Percentiles rank a stretch among this genome's conserved stretches.
Evolutionary conservation across 495 filamentous ascomycete genomes (phyloP).

Genomic region (Aspergillus mulundensis): DNA sequence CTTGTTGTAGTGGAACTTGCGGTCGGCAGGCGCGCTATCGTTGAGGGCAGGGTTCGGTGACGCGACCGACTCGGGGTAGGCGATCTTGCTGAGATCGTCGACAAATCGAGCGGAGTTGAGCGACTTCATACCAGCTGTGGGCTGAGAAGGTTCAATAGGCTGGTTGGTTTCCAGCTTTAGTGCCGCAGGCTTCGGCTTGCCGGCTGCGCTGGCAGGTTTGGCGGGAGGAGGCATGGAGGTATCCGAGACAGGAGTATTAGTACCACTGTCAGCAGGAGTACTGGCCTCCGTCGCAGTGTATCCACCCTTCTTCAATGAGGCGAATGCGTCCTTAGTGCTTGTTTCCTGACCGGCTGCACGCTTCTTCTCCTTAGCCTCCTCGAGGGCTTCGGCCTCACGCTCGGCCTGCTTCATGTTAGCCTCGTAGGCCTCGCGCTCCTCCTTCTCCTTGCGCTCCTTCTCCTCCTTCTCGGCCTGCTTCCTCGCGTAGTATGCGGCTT

Average conservation of each 20-base stretch:
- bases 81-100: constrained; percentile 58
- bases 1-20: constrained; percentile 91
- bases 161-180: constrained; percentile 82
- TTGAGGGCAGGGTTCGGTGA: constrained; percentile 93
- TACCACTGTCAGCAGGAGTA: constrained; percentile 51
- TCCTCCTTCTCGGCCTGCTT: constrained; percentile 60
- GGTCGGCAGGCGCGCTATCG: constrained; percentile 61
- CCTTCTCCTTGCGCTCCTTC: constrained; percentile 55
- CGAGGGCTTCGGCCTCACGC: constrained; percentile 52
- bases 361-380: constrained; percentile 51
- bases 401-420: constrained; percentile 55
- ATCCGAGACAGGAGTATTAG: constrained; percentile 54
- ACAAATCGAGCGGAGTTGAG: constrained; percentile 85
- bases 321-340: constrained; percentile 46
- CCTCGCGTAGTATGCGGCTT: constrained; percentile 57
- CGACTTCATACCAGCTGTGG: constrained; percentile 86
- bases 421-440: constrained; percentile 45
- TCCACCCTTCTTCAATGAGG: constrained; percentile 53
- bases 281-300: constrained; percentile 43
- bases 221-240: constrained; percentile 51
- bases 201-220: constrained; percentile 43
- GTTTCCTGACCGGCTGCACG: constrained; percentile 37
- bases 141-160: constrained; percentile 80
- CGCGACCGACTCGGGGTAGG: constrained; percentile 73
- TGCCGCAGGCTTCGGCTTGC: constrained; percentile 68